Conservation (phyloP, 176 grass and related monocot species). For the Tuctoria greenei region DNA sequence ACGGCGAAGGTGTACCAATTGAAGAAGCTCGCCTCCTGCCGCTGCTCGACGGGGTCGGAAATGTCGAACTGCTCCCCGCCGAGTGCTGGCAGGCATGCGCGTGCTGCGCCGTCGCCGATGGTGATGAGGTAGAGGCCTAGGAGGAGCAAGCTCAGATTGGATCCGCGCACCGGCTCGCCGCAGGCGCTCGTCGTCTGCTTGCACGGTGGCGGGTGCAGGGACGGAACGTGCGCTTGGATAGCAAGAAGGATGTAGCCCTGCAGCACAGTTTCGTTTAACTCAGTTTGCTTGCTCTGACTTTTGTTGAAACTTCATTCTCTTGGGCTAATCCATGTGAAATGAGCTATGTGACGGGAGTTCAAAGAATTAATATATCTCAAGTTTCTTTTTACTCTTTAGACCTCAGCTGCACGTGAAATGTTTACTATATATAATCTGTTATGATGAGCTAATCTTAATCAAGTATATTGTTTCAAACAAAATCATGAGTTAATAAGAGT, state of each 20-base stretch:
- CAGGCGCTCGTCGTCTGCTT: slow-evolving; percentile 19
- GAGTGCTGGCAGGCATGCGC: slow-evolving; percentile 57
- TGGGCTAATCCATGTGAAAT: background rate
- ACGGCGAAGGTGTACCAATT: slow-evolving; percentile 83
- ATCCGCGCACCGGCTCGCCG: slow-evolving; percentile 44
- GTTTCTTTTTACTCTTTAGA: background rate
- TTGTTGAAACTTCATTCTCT: background rate
- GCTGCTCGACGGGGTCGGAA: slow-evolving; percentile 42
- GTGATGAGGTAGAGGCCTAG: slow-evolving; percentile 63
- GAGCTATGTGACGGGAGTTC: background rate
- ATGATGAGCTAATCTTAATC: background rate
- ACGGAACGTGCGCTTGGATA: slow-evolving; percentile 60
- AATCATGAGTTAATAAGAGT: background rate
- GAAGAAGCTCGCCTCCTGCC: slow-evolving; percentile 70
- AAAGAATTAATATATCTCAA: background rate
- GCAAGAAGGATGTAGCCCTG: slow-evolving; percentile 82
- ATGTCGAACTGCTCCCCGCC: slow-evolving; percentile 75
- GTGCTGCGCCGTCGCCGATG: slow-evolving; percentile 56
- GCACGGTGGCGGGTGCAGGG: slow-evolving; percentile 60
- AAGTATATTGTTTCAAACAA: background rate
- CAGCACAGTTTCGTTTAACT: background rate
- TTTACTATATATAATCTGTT: background rate
- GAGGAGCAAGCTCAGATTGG: slow-evolving; percentile 58
- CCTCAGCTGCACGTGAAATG: background rate
- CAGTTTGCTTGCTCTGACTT: no score